Evolutionary conservation across 176 grass and related monocot species (phyloP).

Genomic region (Microstegium vimineum): DNA sequence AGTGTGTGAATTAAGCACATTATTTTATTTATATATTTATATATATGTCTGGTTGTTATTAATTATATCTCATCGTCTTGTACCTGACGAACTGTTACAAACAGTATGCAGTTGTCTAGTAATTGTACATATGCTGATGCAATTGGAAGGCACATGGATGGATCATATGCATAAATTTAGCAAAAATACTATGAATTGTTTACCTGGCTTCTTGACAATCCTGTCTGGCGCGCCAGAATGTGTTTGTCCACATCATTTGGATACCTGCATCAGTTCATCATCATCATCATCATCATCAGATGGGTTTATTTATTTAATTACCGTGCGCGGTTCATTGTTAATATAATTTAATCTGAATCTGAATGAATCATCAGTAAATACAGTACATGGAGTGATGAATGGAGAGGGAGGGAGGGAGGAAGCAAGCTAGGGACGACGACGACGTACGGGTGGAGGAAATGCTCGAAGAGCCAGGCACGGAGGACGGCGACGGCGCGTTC

Average conservation of each 20-base stretch:
- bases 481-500: slow-evolving; percentile 64
- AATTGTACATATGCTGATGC: neutral
- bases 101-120: neutral
- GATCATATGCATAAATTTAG: neutral
- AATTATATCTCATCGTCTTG: too few species aligned
- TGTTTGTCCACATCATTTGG: slow-evolving; percentile 85
- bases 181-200: neutral
- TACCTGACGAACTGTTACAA: neutral
- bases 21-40: neutral
- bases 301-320: neutral
- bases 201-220: slow-evolving; percentile 79
- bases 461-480: slow-evolving; percentile 89
- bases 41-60: neutral
- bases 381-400: neutral
- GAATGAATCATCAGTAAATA: neutral
- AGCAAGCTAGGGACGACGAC: too few species aligned
- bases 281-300: too few species aligned
- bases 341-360: neutral
- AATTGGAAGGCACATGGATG: neutral
- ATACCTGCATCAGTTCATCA: slow-evolving; percentile 39
- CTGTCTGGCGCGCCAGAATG: slow-evolving; percentile 70
- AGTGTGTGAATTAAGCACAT: neutral
- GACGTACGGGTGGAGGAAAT: slow-evolving; percentile 80
- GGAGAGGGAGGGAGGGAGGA: neutral
- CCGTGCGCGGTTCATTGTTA: neutral